Conservation (phyloP, 192 early-diverging fungal species). For the Pilobolus umbonatus region DNA sequence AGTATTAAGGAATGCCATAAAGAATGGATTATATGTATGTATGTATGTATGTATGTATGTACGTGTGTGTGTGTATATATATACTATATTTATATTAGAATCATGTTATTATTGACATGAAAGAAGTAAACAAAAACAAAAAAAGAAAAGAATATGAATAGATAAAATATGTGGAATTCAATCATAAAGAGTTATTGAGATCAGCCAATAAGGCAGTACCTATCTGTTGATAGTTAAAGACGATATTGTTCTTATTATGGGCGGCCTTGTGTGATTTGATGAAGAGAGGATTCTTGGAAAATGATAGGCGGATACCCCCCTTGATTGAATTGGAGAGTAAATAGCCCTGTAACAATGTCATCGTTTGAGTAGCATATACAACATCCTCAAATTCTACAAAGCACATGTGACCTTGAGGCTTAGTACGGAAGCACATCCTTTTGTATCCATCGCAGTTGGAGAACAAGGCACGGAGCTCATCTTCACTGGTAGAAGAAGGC, state of each 20-base stretch:
- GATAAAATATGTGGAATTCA: neutral
- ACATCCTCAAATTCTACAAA: slow-evolving; percentile 99
- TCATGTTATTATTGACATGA: slow-evolving; percentile 1
- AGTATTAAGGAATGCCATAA: too few species aligned
- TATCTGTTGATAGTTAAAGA: slow-evolving; percentile 4
- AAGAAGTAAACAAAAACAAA: neutral
- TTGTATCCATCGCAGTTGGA: slow-evolving; percentile 80
- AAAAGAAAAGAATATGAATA: neutral
- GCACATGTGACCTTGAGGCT: slow-evolving; percentile 95
- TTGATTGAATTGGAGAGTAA: slow-evolving; percentile 80
- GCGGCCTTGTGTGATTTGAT: slow-evolving; percentile 17
- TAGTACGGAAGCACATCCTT: slow-evolving; percentile 80
- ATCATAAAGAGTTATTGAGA: neutral
- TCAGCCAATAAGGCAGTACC: slow-evolving; percentile 12
- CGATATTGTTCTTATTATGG: too few species aligned
- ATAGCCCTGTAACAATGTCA: slow-evolving; percentile 83
- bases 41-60: too few species aligned
- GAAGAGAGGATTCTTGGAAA: slow-evolving; percentile 90
- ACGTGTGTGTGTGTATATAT: too few species aligned
- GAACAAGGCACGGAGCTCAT: slow-evolving; percentile 85
- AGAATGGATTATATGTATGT: slow-evolving; percentile 5
- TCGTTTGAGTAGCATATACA: slow-evolving; percentile 81
- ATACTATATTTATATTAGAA: too few species aligned
- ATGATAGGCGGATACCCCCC: slow-evolving; percentile 93
- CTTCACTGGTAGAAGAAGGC: slow-evolving; percentile 81